Evolutionary conservation across 805 yeast genomes (phyloP).

Genomic region (Metschnikowia lachancei): DNA sequence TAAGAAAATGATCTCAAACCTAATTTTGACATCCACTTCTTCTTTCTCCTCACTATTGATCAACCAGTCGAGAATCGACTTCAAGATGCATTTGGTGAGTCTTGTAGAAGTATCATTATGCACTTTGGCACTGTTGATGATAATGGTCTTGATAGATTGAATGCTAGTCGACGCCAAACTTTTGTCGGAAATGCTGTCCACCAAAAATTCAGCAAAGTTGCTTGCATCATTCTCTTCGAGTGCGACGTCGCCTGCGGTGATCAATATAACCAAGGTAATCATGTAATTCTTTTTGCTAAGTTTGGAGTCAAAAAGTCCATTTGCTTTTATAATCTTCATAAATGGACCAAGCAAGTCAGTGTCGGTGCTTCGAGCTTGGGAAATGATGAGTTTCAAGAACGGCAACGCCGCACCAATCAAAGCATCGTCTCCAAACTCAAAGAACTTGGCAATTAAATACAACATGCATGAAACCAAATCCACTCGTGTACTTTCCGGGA

Average conservation of each 20-base stretch:
- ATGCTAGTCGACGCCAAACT: slow-evolving; percentile 31
- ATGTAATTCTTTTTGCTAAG: slow-evolving; percentile 26
- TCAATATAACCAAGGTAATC: slow-evolving; percentile 34
- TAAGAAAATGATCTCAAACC: slow-evolving; percentile 49
- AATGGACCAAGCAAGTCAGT: slow-evolving; percentile 28
- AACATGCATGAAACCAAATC: slow-evolving; percentile 74
- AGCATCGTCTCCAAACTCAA: slow-evolving; percentile 41
- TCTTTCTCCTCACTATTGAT: slow-evolving; percentile 15
- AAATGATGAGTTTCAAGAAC: slow-evolving; percentile 34
- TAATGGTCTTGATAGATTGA: slow-evolving; percentile 62
- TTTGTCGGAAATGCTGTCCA: slow-evolving; percentile 22
- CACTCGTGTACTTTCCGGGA: slow-evolving; percentile 59
- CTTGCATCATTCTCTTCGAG: slow-evolving; percentile 26
- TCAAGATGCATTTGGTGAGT: slow-evolving; percentile 47
- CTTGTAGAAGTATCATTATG: slow-evolving; percentile 33
- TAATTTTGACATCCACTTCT: slow-evolving; percentile 29
- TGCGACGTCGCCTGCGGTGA: slow-evolving; percentile 35
- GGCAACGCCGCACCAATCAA: slow-evolving; percentile 50
- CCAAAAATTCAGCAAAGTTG: slow-evolving; percentile 24
- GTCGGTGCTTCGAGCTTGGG: slow-evolving; percentile 21
- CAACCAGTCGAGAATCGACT: slow-evolving; percentile 33
- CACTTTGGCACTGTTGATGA: slow-evolving; percentile 40
- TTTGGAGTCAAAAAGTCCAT: not conserved
- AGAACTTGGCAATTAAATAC: slow-evolving; percentile 57
- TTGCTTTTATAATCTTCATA: slow-evolving; percentile 10